Percentiles rank a stretch among this genome's conserved stretches.
These are phyloP conservation scores for Nakazawaea siamensis DNA, from an alignment of 805 yeast genomes.

Conservation along the genomic window DNA sequence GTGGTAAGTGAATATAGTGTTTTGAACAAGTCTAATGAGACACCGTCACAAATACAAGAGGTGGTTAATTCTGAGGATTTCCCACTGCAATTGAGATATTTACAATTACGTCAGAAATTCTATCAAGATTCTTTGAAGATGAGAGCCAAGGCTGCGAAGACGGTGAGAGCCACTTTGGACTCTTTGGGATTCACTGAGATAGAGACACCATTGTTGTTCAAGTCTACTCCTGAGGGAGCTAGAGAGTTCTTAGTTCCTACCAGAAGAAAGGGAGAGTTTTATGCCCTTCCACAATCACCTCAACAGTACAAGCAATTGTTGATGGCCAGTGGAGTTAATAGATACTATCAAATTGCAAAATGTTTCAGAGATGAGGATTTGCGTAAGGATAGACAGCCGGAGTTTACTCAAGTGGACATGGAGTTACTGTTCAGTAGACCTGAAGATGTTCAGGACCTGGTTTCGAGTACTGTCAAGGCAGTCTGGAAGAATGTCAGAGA, in stretches of 20 bases:
- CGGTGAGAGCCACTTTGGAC: slow-evolving; percentile 29
- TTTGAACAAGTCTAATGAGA: slow-evolving; percentile 54
- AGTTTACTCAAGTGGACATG: slow-evolving; percentile 93
- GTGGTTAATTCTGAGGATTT: slow-evolving; percentile 45
- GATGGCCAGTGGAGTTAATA: slow-evolving; percentile 87
- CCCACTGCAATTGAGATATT: slow-evolving; percentile 75
- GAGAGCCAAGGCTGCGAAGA: slow-evolving; percentile 47
- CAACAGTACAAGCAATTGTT: slow-evolving; percentile 93
- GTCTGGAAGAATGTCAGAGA: slow-evolving; percentile 47
- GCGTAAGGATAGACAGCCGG: slow-evolving; percentile 93
- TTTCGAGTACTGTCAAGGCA: slow-evolving; percentile 45
- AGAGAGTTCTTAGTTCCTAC: slow-evolving; percentile 94
- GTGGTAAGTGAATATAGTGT: slow-evolving; percentile 40
- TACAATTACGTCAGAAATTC: slow-evolving; percentile 61
- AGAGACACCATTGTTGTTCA: slow-evolving; percentile 89
- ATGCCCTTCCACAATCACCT: slow-evolving; percentile 95
- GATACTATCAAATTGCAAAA: slow-evolving; percentile 84
- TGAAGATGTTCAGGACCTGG: slow-evolving; percentile 55
- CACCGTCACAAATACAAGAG: slow-evolving; percentile 62
- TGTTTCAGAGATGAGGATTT: slow-evolving; percentile 97
- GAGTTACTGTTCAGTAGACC: slow-evolving; percentile 82
- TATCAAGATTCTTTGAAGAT: slow-evolving; percentile 48
- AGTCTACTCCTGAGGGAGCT: slow-evolving; percentile 98
- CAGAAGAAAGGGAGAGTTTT: slow-evolving; percentile 49
- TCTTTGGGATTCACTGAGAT: slow-evolving; percentile 58